Percentiles rank a stretch among this genome's conserved stretches.
Conservation (phyloP, 306 rosid species). For the Begonia loranthoides region DNA sequence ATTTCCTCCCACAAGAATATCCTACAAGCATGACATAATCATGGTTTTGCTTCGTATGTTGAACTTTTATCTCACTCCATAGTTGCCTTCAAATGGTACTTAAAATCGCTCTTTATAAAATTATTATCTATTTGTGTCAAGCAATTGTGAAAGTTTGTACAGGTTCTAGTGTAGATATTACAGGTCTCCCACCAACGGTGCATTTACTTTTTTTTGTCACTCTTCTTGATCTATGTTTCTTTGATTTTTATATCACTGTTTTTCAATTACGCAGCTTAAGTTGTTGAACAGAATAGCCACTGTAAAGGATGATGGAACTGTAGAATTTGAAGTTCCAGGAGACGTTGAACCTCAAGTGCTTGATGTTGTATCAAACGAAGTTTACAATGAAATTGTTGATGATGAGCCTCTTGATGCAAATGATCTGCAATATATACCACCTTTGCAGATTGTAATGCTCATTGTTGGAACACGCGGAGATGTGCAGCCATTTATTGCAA, state of each 20-base stretch:
- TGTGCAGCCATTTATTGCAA: constrained; percentile 93
- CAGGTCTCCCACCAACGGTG: not conserved
- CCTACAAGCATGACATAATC: no score
- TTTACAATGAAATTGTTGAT: constrained; percentile 21
- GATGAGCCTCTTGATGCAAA: constrained; percentile 44
- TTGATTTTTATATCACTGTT: constrained; percentile 8
- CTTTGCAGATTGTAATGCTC: constrained; percentile 73
- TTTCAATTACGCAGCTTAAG: constrained; percentile 52
- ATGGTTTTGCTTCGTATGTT: no score
- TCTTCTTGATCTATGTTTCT: not conserved
- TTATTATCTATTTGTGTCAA: no score
- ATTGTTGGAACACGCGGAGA: constrained; percentile 99
- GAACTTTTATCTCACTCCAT: no score
- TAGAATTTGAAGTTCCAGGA: constrained; percentile 76
- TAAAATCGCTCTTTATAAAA: no score
- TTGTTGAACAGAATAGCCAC: constrained; percentile 84
- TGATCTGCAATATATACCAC: constrained; percentile 56
- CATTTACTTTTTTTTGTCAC: not conserved
- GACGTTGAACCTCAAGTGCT: constrained; percentile 52
- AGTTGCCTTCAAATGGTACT: no score
- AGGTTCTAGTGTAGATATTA: no score
- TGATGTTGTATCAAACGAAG: constrained; percentile 20
- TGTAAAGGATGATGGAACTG: constrained; percentile 86
- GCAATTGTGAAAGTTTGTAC: no score
- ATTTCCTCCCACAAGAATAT: no score